Base-by-base conservation (phyloP, 108 stramenopile genomes). In the Seminavis robusta region DNA sequence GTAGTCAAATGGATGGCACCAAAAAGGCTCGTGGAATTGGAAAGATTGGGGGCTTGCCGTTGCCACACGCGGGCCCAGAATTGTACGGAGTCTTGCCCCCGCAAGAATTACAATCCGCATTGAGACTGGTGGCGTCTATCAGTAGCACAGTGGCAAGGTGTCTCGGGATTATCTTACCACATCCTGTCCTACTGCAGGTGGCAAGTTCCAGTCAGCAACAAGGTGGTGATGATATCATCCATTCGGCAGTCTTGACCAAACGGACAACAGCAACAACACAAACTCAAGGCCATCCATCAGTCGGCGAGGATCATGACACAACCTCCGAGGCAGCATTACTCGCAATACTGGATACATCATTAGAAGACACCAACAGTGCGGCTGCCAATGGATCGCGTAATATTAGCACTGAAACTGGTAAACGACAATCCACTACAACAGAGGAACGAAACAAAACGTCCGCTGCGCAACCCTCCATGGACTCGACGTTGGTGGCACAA, bases 21-120 rank as follows among this genome's bases (percentile, higher is more conserved):
- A 37, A 17, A 37, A 13, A 48, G 37, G 80, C 84, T 10, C 47
- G 74, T 21, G 90, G 90, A 26, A 82, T 91, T 61, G 83, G 85
- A 25, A 91, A 87, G 54, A 88, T 91, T 56, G 74, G 65, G 20
- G 86, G 86, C 9, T 47, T 91, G 27, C 86, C 83, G 15, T 58
- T 91, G 11, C 90, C 90, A 23, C 81, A 91, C 57, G 85, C 85
- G 0, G 89, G 85, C 16, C 90, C 85, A 26, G 84, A 82, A 55
- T 51, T 91, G 23, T 86, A 84, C 52, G 81, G 81, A 13, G 78
- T 85, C 21, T 64, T 91, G 28, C 90, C 90, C 17, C 78, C 77
- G 6, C 60, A 34, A 24, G 83, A 85, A 67, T 52, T 91, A 34
- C 72, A 77, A 58, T 83, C 81, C 7, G 79, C 79, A 24, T 65